Evolutionary conservation across 2,329 filamentous ascomycete species (phyloP).

Genomic region (Verticillium longisporum): DNA sequence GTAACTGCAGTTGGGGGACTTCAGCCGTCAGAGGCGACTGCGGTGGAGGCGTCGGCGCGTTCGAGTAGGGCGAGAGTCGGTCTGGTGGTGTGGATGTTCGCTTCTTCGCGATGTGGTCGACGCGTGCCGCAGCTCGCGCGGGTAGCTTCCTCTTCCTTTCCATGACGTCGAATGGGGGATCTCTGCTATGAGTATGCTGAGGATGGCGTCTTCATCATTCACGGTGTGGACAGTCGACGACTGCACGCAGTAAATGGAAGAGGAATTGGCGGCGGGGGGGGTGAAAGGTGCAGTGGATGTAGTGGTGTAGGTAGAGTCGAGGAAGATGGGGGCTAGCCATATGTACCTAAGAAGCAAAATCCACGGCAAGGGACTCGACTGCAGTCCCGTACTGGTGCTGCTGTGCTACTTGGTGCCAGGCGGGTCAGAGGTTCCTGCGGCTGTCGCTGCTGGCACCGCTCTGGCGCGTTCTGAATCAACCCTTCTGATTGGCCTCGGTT

Average conservation of each 20-base stretch:
- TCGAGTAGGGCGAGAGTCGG: slow-evolving; percentile 34
- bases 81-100: slow-evolving; percentile 50
- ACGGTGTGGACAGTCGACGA: not conserved
- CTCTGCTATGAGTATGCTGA: slow-evolving; percentile 7
- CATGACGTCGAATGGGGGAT: slow-evolving; percentile 30
- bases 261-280: not conserved
- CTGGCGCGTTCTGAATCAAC: not conserved
- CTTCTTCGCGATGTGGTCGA: slow-evolving; percentile 54
- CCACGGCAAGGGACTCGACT: not conserved
- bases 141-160: slow-evolving; percentile 62
- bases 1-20: slow-evolving; percentile 39
- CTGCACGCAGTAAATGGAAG: not conserved
- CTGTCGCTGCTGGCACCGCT: not conserved
- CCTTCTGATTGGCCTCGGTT: not conserved
- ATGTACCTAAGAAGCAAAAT: not conserved
- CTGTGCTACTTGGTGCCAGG: not conserved
- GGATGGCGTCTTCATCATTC: slow-evolving; percentile 1
- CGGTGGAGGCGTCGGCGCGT: slow-evolving; percentile 24
- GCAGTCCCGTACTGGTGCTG: not conserved
- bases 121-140: slow-evolving; percentile 53
- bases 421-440: not conserved
- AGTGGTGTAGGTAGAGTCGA: not conserved
- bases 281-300: not conserved
- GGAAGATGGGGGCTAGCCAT: not conserved
- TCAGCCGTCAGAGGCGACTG: slow-evolving; percentile 26